These are phyloP conservation scores for Aspergillus fructus DNA, from an alignment of 2,329 filamentous ascomycete genomes.

Conservation along the genomic window DNA sequence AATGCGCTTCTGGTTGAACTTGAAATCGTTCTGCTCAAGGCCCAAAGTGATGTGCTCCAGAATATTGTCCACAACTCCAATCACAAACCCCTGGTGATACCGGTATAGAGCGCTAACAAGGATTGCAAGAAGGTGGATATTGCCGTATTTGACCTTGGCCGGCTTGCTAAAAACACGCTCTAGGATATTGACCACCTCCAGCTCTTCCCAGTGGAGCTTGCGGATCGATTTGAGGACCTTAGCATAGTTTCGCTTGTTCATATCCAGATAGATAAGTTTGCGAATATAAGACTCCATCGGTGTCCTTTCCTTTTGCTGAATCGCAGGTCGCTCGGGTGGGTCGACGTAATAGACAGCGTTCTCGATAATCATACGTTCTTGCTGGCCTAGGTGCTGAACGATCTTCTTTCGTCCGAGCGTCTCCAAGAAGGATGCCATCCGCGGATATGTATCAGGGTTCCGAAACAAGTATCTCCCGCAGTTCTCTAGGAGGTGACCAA, in stretches of 20 bases:
- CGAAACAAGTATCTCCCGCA: slow-evolving; percentile 92
- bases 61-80: slow-evolving; percentile 87
- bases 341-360: slow-evolving; percentile 98
- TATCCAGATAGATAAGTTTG: slow-evolving; percentile 87
- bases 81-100: slow-evolving; percentile 88
- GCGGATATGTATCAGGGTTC: slow-evolving; percentile 86
- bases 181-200: slow-evolving; percentile 74
- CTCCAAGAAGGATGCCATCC: slow-evolving; percentile 92
- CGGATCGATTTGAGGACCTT: slow-evolving; percentile 93
- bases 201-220: slow-evolving; percentile 95
- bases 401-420: slow-evolving; percentile 94
- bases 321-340: slow-evolving; percentile 86
- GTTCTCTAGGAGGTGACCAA: slow-evolving; percentile 92
- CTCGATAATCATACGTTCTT: slow-evolving; percentile 96
- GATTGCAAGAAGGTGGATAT: slow-evolving; percentile 89
- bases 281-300: slow-evolving; percentile 91
- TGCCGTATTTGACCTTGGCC: slow-evolving; percentile 95
- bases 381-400: slow-evolving; percentile 89
- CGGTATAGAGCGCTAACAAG: slow-evolving; percentile 84
- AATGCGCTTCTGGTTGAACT: slow-evolving; percentile 90
- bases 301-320: slow-evolving; percentile 93
- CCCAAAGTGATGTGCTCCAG: slow-evolving; percentile 85
- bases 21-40: slow-evolving; percentile 94
- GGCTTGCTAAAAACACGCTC: slow-evolving; percentile 95
- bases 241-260: slow-evolving; percentile 91